Conservation (phyloP, 2,329 filamentous ascomycete species). For the Cyclaneusma minus region DNA sequence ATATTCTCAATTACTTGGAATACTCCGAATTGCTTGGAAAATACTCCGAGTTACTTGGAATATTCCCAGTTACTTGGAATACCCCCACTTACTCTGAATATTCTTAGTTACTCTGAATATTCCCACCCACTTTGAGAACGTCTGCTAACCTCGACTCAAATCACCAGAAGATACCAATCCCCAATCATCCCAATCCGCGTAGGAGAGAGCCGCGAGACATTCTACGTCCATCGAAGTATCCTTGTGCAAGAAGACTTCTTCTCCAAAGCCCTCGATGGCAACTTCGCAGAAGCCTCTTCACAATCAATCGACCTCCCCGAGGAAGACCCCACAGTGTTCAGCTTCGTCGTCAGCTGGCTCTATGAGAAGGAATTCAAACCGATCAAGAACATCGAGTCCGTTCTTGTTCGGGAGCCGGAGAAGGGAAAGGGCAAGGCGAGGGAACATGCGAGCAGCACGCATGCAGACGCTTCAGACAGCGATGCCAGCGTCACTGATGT, state of each 20-base stretch:
- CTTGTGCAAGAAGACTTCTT: conserved; percentile 32
- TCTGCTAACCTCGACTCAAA: conserved; percentile 8
- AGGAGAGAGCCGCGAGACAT: conserved; percentile 28
- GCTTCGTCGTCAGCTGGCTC: conserved; percentile 33
- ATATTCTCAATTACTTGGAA: neutral
- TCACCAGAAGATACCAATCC: conserved; percentile 26
- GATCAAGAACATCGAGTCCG: conserved; percentile 26
- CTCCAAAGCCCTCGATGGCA: conserved; percentile 29
- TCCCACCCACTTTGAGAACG: conserved; percentile 1
- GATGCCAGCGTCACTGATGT: conserved; percentile 10
- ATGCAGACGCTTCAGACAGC: conserved; percentile 14
- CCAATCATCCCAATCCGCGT: conserved; percentile 29
- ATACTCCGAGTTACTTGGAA: conserved; percentile 2
- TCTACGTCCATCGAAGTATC: conserved; percentile 30
- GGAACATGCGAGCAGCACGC: too few relatives aligned
- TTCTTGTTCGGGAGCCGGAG: conserved; percentile 14
- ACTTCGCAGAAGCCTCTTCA: conserved; percentile 28
- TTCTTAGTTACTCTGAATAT: neutral
- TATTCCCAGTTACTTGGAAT: neutral
- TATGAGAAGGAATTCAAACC: conserved; percentile 31
- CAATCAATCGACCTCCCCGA: conserved; percentile 33
- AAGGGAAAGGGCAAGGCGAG: conserved; percentile 28
- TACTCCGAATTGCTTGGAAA: neutral
- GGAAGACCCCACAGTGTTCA: conserved; percentile 33
- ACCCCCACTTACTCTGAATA: neutral